A percentile compares a stretch with the other conserved stretches of the same genome.
Evolutionary conservation across 2,329 filamentous ascomycete species (phyloP).

Genomic region (Fusarium sp.): DNA sequence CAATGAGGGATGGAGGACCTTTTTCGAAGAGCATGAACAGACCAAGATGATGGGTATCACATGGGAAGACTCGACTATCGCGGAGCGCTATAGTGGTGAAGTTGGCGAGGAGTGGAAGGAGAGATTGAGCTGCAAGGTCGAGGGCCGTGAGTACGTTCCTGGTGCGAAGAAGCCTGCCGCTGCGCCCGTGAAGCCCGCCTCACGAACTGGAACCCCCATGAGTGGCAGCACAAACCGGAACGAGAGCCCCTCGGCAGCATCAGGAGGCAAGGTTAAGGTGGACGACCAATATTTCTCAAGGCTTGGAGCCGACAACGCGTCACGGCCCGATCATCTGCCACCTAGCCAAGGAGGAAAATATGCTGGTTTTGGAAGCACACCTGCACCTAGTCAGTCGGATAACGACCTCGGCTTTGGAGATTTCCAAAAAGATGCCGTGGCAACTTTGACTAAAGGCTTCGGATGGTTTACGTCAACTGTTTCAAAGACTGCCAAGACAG

Average conservation of each 20-base stretch:
- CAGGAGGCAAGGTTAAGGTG: slow-evolving; percentile 67
- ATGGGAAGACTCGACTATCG: slow-evolving; percentile 90
- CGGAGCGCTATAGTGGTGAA: slow-evolving; percentile 89
- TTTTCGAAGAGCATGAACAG: slow-evolving; percentile 81
- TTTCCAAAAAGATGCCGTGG: slow-evolving; percentile 90
- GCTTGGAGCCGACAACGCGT: slow-evolving; percentile 85
- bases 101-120: slow-evolving; percentile 97
- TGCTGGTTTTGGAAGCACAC: slow-evolving; percentile 86
- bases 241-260: slow-evolving; percentile 53
- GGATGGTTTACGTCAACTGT: slow-evolving; percentile 94
- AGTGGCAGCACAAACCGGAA: slow-evolving; percentile 55
- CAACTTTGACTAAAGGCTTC: slow-evolving; percentile 89
- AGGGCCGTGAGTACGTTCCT: slow-evolving; percentile 86
- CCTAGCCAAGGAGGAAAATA: slow-evolving; percentile 95
- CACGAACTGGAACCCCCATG: slow-evolving; percentile 57
- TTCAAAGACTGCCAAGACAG: slow-evolving; percentile 87
- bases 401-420: slow-evolving; percentile 78
- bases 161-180: slow-evolving; percentile 67
- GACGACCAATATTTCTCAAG: slow-evolving; percentile 92
- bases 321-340: slow-evolving; percentile 77
- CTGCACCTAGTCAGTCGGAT: slow-evolving; percentile 63
- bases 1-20: slow-evolving; percentile 86
- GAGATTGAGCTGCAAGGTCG: slow-evolving; percentile 85
- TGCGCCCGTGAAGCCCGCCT: slow-evolving; percentile 49
- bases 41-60: slow-evolving; percentile 74